phyloP scores from a whole-genome alignment of 169 alveolate genomes.

The Plasmodium vivax region DNA sequence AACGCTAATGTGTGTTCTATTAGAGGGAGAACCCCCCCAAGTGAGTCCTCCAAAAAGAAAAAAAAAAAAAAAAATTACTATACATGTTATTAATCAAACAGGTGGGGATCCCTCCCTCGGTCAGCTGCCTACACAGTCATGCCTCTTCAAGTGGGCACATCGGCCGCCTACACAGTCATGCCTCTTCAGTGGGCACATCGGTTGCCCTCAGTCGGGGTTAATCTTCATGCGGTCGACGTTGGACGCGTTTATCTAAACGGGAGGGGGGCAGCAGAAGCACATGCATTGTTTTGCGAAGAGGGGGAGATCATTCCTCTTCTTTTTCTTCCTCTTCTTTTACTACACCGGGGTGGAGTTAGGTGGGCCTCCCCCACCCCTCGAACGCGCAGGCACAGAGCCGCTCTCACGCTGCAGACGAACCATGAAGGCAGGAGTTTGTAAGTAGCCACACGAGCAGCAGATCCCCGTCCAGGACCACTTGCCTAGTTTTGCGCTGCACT shows the following conservation, averaged over 20 bases:
- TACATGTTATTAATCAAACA: not conserved
- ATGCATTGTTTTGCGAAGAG: not conserved
- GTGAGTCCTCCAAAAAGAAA: not conserved
- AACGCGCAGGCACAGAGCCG: not conserved
- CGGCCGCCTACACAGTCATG: not conserved
- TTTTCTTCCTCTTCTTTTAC: not conserved
- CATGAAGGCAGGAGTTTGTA: constrained; percentile 71
- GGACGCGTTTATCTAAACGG: not conserved
- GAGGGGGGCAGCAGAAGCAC: not conserved
- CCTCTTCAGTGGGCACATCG: not conserved
- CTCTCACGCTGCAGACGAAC: not conserved
- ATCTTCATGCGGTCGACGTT: not conserved
- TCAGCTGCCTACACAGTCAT: not conserved
- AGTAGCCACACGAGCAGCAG: constrained; percentile 71
- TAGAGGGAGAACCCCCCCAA: not conserved
- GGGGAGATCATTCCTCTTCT: not conserved
- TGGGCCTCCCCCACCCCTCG: not conserved
- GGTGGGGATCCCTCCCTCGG: not conserved
- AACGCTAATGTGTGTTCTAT: not conserved
- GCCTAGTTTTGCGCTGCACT: constrained; percentile 54
- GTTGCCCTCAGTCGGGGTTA: not conserved
- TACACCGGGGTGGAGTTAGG: not conserved
- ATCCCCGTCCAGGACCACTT: constrained; percentile 74
- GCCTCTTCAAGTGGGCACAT: not conserved
- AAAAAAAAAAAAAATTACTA: no score